A percentile compares a stretch with the other conserved stretches of the same genome.
These are phyloP conservation scores for Arctium minus DNA, from an alignment of 129 eudicot species.

Conservation along the genomic window DNA sequence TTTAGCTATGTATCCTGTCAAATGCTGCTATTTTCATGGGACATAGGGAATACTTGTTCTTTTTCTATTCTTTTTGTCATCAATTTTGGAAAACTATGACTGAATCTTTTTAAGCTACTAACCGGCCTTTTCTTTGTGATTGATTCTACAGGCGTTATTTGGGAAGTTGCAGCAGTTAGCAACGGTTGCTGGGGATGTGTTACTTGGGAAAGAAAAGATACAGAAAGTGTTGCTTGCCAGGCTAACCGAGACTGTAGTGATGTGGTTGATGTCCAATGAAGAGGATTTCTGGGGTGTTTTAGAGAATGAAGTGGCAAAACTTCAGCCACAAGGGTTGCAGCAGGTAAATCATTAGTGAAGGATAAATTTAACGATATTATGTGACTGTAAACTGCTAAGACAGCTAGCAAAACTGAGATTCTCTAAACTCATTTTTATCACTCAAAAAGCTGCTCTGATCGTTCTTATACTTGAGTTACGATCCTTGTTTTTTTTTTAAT, in stretches of 20 bases:
- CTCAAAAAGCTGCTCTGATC: not conserved
- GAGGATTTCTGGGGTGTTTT: slow-evolving; percentile 91
- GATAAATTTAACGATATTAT: not conserved
- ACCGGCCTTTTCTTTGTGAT: not conserved
- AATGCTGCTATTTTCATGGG: not conserved
- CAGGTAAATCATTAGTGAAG: slow-evolving; percentile 54
- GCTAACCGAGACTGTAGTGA: slow-evolving; percentile 83
- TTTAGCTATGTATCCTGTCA: not conserved
- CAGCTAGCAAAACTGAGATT: not conserved
- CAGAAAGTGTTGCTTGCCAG: slow-evolving; percentile 92
- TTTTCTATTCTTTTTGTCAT: not conserved
- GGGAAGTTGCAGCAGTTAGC: slow-evolving; percentile 93
- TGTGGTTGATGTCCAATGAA: slow-evolving; percentile 84
- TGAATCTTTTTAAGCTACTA: not conserved
- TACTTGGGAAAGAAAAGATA: slow-evolving; percentile 84
- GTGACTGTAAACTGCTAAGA: not conserved
- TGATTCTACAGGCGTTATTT: slow-evolving; percentile 71
- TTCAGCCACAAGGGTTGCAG: slow-evolving; percentile 73
- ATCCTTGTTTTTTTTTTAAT: not conserved
- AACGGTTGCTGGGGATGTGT: slow-evolving; percentile 89
- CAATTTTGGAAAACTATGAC: not conserved
- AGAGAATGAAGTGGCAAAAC: slow-evolving; percentile 62
- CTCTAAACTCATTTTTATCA: not conserved
- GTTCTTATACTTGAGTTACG: not conserved
- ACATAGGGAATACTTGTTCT: not conserved